These are phyloP conservation scores for Magnaporthiopsis rhizophila DNA, from an alignment of 2,329 filamentous ascomycete species.

Conservation along the genomic window DNA sequence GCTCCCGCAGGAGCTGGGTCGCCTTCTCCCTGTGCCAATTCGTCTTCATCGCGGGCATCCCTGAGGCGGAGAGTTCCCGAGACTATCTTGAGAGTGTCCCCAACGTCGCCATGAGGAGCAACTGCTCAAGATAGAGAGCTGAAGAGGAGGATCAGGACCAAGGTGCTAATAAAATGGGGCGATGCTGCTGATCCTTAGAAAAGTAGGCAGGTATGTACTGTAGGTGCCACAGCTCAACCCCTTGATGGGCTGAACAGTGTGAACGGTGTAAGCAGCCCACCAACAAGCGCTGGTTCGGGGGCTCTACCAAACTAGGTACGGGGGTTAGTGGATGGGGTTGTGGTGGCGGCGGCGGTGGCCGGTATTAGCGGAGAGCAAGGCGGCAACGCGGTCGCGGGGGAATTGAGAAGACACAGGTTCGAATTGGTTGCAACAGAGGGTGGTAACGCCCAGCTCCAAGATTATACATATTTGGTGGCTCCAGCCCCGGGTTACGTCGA, in stretches of 20 bases:
- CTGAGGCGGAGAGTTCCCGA: neutral
- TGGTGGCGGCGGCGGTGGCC: neutral
- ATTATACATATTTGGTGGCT: neutral
- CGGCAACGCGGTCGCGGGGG: neutral
- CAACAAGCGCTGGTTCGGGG: neutral
- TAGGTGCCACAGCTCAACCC: neutral
- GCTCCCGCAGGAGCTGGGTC: constrained; percentile 5
- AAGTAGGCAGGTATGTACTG: no score
- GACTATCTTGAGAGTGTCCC: neutral
- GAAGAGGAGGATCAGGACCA: neutral
- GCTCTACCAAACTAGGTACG: neutral
- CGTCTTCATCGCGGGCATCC: neutral
- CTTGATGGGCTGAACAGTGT: neutral
- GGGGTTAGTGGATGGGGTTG: neutral
- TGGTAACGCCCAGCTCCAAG: neutral
- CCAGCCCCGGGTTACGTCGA: neutral
- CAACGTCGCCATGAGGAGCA: neutral
- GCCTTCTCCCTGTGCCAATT: constrained; percentile 7
- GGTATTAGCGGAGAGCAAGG: neutral
- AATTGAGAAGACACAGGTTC: neutral
- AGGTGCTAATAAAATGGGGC: neutral
- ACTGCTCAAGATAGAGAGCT: neutral
- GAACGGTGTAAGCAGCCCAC: neutral
- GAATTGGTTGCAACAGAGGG: neutral
- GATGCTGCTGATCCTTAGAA: neutral